These are phyloP conservation scores for Neopestalotiopsis sp. DNA, from an alignment of 2,329 filamentous ascomycete species.

Conservation along the genomic window DNA sequence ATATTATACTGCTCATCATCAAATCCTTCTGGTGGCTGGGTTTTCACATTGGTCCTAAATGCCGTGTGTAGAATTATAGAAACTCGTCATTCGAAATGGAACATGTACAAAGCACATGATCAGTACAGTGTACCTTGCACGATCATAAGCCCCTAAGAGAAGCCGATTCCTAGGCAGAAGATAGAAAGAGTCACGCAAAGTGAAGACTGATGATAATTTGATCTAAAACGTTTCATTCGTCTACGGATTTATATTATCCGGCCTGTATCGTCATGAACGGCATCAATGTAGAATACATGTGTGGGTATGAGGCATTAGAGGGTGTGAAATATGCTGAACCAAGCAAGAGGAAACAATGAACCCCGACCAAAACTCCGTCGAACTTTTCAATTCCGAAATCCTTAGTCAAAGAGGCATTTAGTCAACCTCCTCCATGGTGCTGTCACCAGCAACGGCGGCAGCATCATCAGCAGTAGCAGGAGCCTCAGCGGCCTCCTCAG, in stretches of 20 bases:
- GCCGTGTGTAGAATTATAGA: no score
- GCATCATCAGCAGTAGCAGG: constrained; percentile 61
- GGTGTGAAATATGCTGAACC: constrained; percentile 32
- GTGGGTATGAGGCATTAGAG: constrained; percentile 38
- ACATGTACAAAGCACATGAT: no score
- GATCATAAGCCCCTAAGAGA: no score
- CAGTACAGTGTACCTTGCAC: no score
- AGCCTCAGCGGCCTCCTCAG: constrained; percentile 61
- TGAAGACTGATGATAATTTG: background rate
- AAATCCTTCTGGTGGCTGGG: background rate
- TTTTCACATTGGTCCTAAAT: no score
- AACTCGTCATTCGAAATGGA: no score
- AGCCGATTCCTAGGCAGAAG: no score
- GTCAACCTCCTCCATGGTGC: constrained; percentile 99
- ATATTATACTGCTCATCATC: background rate
- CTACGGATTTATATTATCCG: constrained; percentile 34
- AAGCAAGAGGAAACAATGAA: constrained; percentile 38
- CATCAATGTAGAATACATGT: constrained; percentile 40
- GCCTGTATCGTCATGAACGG: constrained; percentile 37
- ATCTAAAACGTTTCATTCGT: constrained; percentile 32
- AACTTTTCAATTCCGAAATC: constrained; percentile 46
- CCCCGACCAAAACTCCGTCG: constrained; percentile 46
- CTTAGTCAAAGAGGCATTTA: constrained; percentile 55
- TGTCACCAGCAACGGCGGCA: constrained; percentile 77
- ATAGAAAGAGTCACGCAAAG: no score